Base-by-base conservation (phyloP, 2,329 filamentous ascomycete species). In the Colletotrichum aenigma region DNA sequence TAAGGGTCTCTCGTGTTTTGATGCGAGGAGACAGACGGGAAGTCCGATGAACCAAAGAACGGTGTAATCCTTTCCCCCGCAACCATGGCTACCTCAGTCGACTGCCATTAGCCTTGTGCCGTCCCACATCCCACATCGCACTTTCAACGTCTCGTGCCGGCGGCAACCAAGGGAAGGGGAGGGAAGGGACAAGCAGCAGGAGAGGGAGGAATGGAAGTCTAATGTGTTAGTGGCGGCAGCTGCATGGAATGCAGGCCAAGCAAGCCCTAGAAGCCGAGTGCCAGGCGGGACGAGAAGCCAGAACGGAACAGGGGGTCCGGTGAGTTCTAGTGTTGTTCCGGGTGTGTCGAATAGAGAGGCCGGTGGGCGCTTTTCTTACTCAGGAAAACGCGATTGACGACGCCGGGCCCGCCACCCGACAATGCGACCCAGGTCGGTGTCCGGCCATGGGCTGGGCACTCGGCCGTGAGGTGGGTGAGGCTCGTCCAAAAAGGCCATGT, bases 1-100 rank as follows among this genome's bases (percentile, higher is more conserved):
- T 70, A 70, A 65, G 66, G 71, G 43, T 26, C 28, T 70, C 28
- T 74, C 68, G 61, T 61, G 67, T 70, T 70, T 32, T 74, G 30
- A 36, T 55, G 61, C 34, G 30, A 61, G 48, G 36, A 30, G 30
- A 56, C 21, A n/a, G 38, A 65, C 60, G 69, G 72, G 52, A 75
- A 62, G 69, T 67, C 62, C 38, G 69, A 72, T 67, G 69, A 67
- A 48, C 71, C 36, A 48, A 67, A 58, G 26, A 72, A 66, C 38
- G 69, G 69, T 66, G 48, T 75, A 34, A 15, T 26, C 38, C 26
- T 38, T 60, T 55, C 61, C 61, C 72, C 66, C 68, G 56, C 69
- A 72, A 21, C 55, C 62, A 72, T 75, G 62, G 38, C 62, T 72
- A 64, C 69, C 28, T 61, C 65, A 32, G 36, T 43, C 36, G 18